phyloP scores from a whole-genome alignment of 768 basidiomycete species.

The Pholiota molesta region DNA sequence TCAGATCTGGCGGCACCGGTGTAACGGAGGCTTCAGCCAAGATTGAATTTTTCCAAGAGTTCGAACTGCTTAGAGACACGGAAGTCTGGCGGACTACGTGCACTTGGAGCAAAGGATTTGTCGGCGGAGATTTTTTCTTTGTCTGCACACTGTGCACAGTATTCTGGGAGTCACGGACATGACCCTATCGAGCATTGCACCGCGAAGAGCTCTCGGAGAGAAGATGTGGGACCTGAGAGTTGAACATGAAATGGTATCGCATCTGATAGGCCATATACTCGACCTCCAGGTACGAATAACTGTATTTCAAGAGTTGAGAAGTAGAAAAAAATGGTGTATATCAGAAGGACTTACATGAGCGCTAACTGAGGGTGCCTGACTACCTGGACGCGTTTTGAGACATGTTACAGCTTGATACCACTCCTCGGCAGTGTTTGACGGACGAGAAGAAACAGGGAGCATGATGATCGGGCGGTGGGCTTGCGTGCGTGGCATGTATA shows the following conservation, averaged over 20 bases:
- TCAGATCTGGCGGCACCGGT: constrained; percentile 43
- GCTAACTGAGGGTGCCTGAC: constrained; percentile 41
- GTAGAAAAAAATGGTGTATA: not conserved
- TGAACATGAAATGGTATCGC: constrained; percentile 70
- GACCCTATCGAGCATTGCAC: constrained; percentile 24
- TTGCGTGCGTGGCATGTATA: constrained; percentile 57
- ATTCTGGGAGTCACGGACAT: constrained; percentile 25
- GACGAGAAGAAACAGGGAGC: constrained; percentile 55
- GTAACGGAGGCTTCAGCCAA: constrained; percentile 54
- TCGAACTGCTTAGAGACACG: constrained; percentile 37
- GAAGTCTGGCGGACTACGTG: constrained; percentile 54
- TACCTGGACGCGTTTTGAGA: constrained; percentile 40
- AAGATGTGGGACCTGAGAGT: constrained; percentile 47
- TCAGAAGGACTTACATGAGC: constrained; percentile 48
- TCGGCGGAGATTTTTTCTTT: constrained; percentile 12
- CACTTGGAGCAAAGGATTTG: constrained; percentile 44
- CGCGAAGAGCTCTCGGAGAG: constrained; percentile 50
- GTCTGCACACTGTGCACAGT: constrained; percentile 10
- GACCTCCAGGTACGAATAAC: constrained; percentile 63
- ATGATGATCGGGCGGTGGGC: constrained; percentile 56
- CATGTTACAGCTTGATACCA: constrained; percentile 55
- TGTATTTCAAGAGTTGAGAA: constrained; percentile 25
- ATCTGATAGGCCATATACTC: constrained; percentile 56
- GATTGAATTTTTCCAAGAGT: constrained; percentile 38
- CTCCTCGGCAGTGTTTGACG: constrained; percentile 69